phyloP scores from a whole-genome alignment of 2,329 filamentous ascomycete genomes.

The Trichoderma arundinaceum region DNA sequence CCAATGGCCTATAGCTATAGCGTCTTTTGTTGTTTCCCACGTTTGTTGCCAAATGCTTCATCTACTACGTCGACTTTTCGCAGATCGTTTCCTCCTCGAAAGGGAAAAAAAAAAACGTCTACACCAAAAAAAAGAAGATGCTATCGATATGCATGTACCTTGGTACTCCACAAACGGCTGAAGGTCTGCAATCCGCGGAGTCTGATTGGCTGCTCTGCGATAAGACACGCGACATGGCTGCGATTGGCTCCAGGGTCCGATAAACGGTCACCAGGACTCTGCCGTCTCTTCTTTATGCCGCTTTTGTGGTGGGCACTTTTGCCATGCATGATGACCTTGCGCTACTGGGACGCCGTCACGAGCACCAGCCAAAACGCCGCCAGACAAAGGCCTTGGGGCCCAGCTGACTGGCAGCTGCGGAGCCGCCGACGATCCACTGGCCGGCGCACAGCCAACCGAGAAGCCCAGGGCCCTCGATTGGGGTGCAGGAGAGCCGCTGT shows the following conservation, averaged over 20 bases:
- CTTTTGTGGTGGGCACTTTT: neutral
- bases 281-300: neutral
- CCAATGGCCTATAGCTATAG: neutral
- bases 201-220: slow-evolving; percentile 8
- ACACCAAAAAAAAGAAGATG: neutral
- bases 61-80: neutral
- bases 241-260: neutral
- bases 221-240: slow-evolving; percentile 12
- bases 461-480: too few species aligned
- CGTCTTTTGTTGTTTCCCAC: neutral
- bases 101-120: neutral
- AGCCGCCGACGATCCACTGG: slow-evolving; percentile 12
- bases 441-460: too few species aligned
- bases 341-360: neutral
- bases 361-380: neutral
- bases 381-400: neutral
- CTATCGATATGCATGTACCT: slow-evolving; percentile 6
- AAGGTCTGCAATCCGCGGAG: neutral
- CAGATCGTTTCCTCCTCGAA: neutral
- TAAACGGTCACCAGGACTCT: neutral
- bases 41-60: neutral
- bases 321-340: too few species aligned
- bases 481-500: neutral
- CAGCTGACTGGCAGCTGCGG: slow-evolving; percentile 19
- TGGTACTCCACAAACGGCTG: neutral